phyloP scores from a whole-genome alignment of 257 asterid species.

The Gentiana dahurica region DNA sequence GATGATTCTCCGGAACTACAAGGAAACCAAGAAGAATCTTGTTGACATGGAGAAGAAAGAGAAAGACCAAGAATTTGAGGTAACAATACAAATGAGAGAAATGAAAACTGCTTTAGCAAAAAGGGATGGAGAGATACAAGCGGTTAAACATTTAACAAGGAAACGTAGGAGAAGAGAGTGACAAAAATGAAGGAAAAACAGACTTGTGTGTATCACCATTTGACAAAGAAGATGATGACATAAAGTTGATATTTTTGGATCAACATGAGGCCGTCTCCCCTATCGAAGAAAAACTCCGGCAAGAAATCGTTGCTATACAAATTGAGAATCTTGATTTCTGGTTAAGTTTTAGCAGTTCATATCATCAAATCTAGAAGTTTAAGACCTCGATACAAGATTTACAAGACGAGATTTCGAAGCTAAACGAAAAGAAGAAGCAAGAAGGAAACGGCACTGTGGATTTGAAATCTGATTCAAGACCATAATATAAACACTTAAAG shows the following conservation, averaged over 20 bases:
- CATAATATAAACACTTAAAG: slow-evolving; percentile 75
- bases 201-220: slow-evolving; percentile 1
- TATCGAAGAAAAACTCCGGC: slow-evolving; percentile 62
- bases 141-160: slow-evolving; percentile 24
- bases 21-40: slow-evolving; percentile 66
- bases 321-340: slow-evolving; percentile 89
- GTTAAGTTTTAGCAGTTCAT: slow-evolving; percentile 83
- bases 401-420: slow-evolving; percentile 44
- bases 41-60: slow-evolving; percentile 56
- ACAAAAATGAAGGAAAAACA: slow-evolving; percentile 15
- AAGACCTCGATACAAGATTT: slow-evolving; percentile 61
- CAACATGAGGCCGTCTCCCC: slow-evolving; percentile 26
- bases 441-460: slow-evolving; percentile 36
- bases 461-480: slow-evolving; percentile 58
- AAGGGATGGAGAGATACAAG: slow-evolving; percentile 65
- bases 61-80: slow-evolving; percentile 50
- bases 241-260: slow-evolving; percentile 18
- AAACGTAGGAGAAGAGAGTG: background rate
- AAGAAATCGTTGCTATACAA: slow-evolving; percentile 58
- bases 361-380: slow-evolving; percentile 81
- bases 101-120: slow-evolving; percentile 42
- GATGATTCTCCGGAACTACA: slow-evolving; percentile 58
- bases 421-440: slow-evolving; percentile 40
- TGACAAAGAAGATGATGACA: slow-evolving; percentile 24
- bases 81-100: slow-evolving; percentile 52